phyloP scores from a whole-genome alignment of 1,284 basidiomycete genomes.

The Ustilago hordei region DNA sequence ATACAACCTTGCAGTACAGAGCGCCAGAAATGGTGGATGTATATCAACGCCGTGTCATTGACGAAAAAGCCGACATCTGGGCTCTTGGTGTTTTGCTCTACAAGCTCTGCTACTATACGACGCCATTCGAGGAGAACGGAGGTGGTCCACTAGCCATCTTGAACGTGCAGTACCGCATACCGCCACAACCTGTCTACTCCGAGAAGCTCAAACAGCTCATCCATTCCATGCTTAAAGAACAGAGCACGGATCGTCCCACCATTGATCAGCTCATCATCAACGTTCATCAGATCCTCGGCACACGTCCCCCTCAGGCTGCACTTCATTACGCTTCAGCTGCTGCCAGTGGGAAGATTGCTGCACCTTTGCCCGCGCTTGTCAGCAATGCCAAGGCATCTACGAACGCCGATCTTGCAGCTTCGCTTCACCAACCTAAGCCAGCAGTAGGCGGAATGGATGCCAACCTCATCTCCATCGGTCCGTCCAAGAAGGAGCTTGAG shows the following conservation, averaged over 20 bases:
- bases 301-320: constrained; percentile 45
- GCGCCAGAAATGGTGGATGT: constrained; percentile 99
- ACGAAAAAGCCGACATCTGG: constrained; percentile 90
- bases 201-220: constrained; percentile 86
- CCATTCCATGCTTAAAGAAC: constrained; percentile 69
- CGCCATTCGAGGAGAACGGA: constrained; percentile 82
- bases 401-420: neutral
- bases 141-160: constrained; percentile 93
- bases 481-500: constrained; percentile 42
- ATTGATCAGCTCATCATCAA: constrained; percentile 60
- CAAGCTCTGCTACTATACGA: constrained; percentile 96
- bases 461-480: constrained; percentile 53
- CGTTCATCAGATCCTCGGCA: constrained; percentile 58
- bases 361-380: constrained; percentile 36
- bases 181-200: constrained; percentile 85
- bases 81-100: constrained; percentile 82
- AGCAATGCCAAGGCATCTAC: constrained; percentile 11
- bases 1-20: constrained; percentile 93
- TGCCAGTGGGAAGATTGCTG: constrained; percentile 46
- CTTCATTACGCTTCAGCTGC: constrained; percentile 52
- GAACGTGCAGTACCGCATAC: constrained; percentile 87
- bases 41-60: constrained; percentile 82
- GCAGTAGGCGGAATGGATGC: constrained; percentile 25
- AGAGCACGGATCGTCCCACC: constrained; percentile 54
- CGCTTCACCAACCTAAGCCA: constrained; percentile 10